phyloP scores from a whole-genome alignment of 768 basidiomycete species.

The Russula sp. region DNA sequence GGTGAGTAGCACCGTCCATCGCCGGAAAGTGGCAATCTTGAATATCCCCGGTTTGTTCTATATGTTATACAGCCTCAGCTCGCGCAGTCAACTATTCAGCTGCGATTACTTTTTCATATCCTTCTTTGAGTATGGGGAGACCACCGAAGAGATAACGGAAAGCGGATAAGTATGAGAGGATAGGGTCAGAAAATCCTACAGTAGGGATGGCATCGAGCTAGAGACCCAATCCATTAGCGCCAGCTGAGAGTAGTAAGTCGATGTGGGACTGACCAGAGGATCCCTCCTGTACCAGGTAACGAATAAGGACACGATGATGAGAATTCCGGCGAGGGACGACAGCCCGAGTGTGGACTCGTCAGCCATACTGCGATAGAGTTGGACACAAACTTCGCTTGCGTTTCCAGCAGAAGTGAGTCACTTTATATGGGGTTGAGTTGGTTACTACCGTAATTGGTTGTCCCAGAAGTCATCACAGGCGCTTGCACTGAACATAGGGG shows the following conservation, averaged over 20 bases:
- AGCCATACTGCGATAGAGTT: not conserved
- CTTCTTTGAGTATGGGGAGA: not conserved
- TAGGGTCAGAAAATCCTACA: conserved; percentile 26
- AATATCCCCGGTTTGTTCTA: conserved; percentile 31
- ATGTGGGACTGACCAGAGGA: not conserved
- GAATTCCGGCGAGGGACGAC: not conserved
- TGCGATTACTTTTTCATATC: conserved; percentile 5
- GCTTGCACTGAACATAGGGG: no score
- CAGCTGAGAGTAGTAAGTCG: not conserved
- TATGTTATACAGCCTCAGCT: not conserved
- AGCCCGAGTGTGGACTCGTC: not conserved
- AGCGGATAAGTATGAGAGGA: conserved; percentile 28
- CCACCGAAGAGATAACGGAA: not conserved
- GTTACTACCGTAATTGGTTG: no score
- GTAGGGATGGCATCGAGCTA: conserved; percentile 28
- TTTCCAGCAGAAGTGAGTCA: no score
- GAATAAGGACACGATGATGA: not conserved
- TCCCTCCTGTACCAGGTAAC: not conserved
- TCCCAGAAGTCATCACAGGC: no score
- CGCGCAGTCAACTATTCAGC: not conserved
- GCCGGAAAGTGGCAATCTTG: conserved; percentile 28
- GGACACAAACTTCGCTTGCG: conserved; percentile 21
- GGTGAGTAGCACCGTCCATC: conserved; percentile 39
- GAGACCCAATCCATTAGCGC: not conserved
- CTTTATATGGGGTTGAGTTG: no score